Conservation (phyloP, 495 filamentous ascomycete species). For the Penicillium arizonense region DNA sequence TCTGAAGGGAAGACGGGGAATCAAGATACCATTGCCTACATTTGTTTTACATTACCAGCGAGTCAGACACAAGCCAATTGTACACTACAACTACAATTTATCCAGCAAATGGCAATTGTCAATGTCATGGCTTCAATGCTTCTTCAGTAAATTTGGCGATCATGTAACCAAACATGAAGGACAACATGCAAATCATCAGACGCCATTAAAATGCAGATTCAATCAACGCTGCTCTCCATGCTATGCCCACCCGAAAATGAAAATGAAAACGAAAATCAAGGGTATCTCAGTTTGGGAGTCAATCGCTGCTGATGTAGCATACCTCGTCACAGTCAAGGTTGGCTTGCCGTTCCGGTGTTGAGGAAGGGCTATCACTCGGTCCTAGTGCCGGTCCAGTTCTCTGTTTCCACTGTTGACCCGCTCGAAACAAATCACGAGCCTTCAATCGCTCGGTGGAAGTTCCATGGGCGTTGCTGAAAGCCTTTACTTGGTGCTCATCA, state of each 20-base stretch:
- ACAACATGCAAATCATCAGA: not conserved
- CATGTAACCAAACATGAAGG: not conserved
- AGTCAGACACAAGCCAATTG: constrained; percentile 2
- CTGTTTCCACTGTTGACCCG: constrained; percentile 43
- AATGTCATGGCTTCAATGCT: not conserved
- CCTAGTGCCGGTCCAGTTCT: constrained; percentile 49
- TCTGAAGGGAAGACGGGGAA: not conserved
- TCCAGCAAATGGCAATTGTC: not conserved
- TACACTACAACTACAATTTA: constrained; percentile 1
- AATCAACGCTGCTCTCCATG: not conserved
- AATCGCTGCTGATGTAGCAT: not conserved
- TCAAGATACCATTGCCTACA: constrained; percentile 7
- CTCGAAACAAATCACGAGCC: constrained; percentile 37
- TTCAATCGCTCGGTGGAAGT: constrained; percentile 36
- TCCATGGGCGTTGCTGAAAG: constrained; percentile 39
- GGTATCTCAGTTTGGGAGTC: not conserved
- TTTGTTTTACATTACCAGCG: constrained; percentile 9
- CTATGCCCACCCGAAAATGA: not conserved
- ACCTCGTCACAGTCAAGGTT: constrained; percentile 10
- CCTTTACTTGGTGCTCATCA: constrained; percentile 27
- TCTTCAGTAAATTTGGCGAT: not conserved
- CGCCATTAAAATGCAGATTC: not conserved
- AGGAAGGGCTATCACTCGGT: constrained; percentile 17
- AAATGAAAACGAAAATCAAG: not conserved
- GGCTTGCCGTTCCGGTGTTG: constrained; percentile 31